Evolutionary conservation across 2,329 filamentous ascomycete genomes (phyloP).

Genomic region (Phaeosphaeriaceae sp.): DNA sequence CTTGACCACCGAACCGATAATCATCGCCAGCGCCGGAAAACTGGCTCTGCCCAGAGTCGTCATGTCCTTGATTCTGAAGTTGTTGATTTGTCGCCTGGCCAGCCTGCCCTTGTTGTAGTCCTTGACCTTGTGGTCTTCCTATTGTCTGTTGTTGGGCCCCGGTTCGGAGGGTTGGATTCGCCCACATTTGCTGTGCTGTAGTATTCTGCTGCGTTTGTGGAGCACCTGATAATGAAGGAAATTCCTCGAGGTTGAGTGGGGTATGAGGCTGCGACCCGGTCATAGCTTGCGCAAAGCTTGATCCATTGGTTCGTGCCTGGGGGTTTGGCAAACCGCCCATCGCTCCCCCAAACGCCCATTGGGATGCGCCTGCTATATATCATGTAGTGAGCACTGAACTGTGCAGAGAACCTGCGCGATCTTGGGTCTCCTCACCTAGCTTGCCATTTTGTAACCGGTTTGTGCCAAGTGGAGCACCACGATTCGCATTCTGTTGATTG

Average conservation of each 20-base stretch:
- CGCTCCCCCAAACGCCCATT: conserved; percentile 64
- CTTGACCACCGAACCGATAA: conserved; percentile 63
- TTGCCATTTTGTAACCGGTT: conserved; percentile 61
- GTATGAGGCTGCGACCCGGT: conserved; percentile 60
- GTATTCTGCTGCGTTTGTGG: conserved; percentile 63
- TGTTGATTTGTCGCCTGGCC: conserved; percentile 50
- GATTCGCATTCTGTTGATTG: conserved; percentile 57
- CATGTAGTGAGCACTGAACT: conserved; percentile 24
- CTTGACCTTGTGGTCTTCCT: conserved; percentile 57
- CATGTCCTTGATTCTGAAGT: conserved; percentile 50
- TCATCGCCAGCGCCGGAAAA: conserved; percentile 61
- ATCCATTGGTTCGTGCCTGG: conserved; percentile 59
- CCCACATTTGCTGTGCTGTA: conserved; percentile 60
- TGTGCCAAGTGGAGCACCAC: conserved; percentile 56
- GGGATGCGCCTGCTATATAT: conserved; percentile 57
- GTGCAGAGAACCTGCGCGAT: neutral
- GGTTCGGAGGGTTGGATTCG: conserved; percentile 62
- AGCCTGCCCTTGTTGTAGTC: conserved; percentile 38
- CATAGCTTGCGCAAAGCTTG: conserved; percentile 64
- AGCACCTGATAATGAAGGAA: conserved; percentile 65
- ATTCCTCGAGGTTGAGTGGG: conserved; percentile 65
- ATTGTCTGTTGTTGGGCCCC: conserved; percentile 59
- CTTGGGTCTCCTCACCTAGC: conserved; percentile 51
- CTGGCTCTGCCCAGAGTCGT: conserved; percentile 55
- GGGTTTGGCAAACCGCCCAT: conserved; percentile 59